phyloP scores from a whole-genome alignment of 768 basidiomycete species.

The Agaricus blazei region DNA sequence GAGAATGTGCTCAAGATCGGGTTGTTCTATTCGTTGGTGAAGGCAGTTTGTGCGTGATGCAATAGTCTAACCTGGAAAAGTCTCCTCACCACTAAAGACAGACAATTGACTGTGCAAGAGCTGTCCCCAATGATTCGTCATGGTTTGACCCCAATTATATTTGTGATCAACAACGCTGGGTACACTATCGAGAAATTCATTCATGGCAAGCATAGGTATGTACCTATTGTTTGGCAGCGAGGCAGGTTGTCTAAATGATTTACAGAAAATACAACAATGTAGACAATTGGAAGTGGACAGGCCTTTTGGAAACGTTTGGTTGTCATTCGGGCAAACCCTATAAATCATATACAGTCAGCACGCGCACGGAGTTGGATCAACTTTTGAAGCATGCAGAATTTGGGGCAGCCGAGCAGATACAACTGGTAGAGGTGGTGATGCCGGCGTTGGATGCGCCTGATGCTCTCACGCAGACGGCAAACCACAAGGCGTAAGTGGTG shows the following conservation, averaged over 20 bases:
- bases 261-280: slow-evolving; percentile 84
- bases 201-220: slow-evolving; percentile 56
- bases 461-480: slow-evolving; percentile 30
- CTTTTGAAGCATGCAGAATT: slow-evolving; percentile 66
- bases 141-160: slow-evolving; percentile 76
- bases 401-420: slow-evolving; percentile 57
- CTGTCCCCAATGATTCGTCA: slow-evolving; percentile 76
- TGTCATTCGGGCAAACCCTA: slow-evolving; percentile 45
- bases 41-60: slow-evolving; percentile 59
- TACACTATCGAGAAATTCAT: slow-evolving; percentile 86
- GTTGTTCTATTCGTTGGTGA: slow-evolving; percentile 86
- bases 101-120: slow-evolving; percentile 79
- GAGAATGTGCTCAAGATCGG: slow-evolving; percentile 54
- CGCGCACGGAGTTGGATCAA: slow-evolving; percentile 58
- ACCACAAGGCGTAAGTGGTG: too few relatives aligned
- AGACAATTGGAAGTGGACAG: slow-evolving; percentile 70
- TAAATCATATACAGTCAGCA: slow-evolving; percentile 62
- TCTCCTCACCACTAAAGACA: slow-evolving; percentile 17
- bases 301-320: slow-evolving; percentile 55
- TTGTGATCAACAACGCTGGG: slow-evolving; percentile 74
- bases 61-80: slow-evolving; percentile 6
- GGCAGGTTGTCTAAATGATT: not conserved
- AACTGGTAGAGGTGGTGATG: slow-evolving; percentile 82
- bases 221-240: not conserved
- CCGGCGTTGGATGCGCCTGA: slow-evolving; percentile 65